Conservation (phyloP, 1,139 yeast species). For the Debaryomyces sp. region DNA sequence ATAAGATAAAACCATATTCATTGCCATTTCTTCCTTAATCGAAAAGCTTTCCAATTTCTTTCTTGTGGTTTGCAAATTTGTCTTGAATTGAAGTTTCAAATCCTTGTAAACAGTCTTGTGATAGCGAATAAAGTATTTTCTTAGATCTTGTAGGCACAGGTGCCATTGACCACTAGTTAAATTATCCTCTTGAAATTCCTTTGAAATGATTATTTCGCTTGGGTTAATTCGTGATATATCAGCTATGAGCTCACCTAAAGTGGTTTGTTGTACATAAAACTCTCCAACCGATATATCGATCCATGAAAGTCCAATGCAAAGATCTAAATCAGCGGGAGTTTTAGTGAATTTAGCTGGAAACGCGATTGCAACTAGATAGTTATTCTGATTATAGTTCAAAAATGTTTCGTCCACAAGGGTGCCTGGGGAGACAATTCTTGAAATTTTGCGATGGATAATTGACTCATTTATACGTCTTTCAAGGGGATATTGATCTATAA, state of each 20-base stretch:
- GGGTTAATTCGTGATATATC: constrained; percentile 70
- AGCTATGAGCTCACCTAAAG: constrained; percentile 53
- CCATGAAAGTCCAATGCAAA: constrained; percentile 80
- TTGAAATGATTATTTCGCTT: constrained; percentile 59
- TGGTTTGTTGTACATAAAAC: constrained; percentile 66
- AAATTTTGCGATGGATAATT: constrained; percentile 65
- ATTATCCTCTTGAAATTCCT: constrained; percentile 31
- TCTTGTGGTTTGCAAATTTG: constrained; percentile 56
- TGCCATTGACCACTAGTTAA: constrained; percentile 55
- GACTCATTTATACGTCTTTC: constrained; percentile 23
- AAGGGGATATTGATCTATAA: constrained; percentile 67
- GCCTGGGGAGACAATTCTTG: constrained; percentile 89
- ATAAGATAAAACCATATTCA: constrained; percentile 47
- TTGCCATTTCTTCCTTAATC: constrained; percentile 43
- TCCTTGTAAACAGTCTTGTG: constrained; percentile 41
- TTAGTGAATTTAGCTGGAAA: constrained; percentile 53
- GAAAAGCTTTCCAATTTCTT: constrained; percentile 59
- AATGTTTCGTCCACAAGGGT: constrained; percentile 88
- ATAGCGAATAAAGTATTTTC: constrained; percentile 60
- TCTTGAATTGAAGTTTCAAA: constrained; percentile 38
- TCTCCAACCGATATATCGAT: constrained; percentile 85
- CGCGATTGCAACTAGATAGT: constrained; percentile 67
- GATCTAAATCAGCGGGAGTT: constrained; percentile 47
- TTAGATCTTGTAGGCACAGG: constrained; percentile 61
- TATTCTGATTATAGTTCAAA: constrained; percentile 70